Evolutionary conservation across 805 yeast species (phyloP), one percentile per base, ranked within the genome.

Genomic region (Suhomyces tanzawaensis): DNA sequence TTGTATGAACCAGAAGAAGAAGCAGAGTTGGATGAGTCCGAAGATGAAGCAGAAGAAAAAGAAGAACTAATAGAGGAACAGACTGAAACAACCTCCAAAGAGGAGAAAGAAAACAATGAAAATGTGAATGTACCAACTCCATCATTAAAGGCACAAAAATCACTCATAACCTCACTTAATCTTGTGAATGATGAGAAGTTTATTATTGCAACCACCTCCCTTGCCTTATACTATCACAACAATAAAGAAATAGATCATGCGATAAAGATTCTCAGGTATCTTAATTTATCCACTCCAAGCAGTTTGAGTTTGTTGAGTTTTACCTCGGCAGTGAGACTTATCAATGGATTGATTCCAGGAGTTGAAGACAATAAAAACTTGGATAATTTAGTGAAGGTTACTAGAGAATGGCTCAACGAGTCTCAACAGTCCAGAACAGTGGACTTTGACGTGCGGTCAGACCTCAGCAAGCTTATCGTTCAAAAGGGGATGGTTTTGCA

Each of bases 151-250:
- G 21, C 41, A 7, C 49, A 54, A 32, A 55, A 49, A 39, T 43
- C 58, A 6, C 48, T 65, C 17, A 53, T 66, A 4, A 34, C 49
- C 13, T 53, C 68, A 4, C 49, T 67, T 34, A 59, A 60, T 41
- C 48, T 68, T 27, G 48, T 67, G 14, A 49, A 45, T 13, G 62
- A 59, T 29, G 71, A 66, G 32, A 62, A 64, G 38, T 60, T 56
- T 31, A 53, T 62, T n/a, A 55, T 62, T 1, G 47, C 66, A 32
- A 45, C 55, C 1, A 40, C 58, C n/a, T 51, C 64, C 7, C 46
- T 63, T 24, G 47, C 59, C 5, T 32, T 49, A 3, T 53, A 49
- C 39, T 61, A 55, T 42, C 41, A 44, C 36, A 36, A 45, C 24
- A 34, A 45, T 7, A 45, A 53, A 5, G 51, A 58, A 27, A 32